These are phyloP conservation scores for Metschnikowia lachancei DNA, from an alignment of 805 yeast genomes.

Conservation along the genomic window DNA sequence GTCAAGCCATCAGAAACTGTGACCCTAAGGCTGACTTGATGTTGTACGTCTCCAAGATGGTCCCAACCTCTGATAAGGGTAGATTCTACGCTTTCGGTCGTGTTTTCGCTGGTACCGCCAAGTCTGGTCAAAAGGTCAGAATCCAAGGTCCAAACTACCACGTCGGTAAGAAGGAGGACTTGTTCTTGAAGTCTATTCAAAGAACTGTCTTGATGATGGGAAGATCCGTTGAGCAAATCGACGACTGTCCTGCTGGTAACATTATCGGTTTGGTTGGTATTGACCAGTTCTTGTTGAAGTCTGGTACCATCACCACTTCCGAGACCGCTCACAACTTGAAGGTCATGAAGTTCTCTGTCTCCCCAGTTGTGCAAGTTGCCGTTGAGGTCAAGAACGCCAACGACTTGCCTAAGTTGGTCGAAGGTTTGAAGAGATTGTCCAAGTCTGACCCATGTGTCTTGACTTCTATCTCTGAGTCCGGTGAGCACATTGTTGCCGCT, in stretches of 20 bases:
- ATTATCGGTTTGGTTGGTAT: slow-evolving; percentile 99
- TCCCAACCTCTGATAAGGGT: slow-evolving; percentile 99
- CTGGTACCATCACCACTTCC: slow-evolving; percentile 97
- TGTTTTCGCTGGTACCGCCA: slow-evolving; percentile 99
- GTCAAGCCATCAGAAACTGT: slow-evolving; percentile 94
- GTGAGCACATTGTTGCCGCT: slow-evolving; percentile 99
- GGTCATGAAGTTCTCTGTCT: slow-evolving; percentile 99
- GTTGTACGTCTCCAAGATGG: slow-evolving; percentile 99
- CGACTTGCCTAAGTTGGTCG: slow-evolving; percentile 98
- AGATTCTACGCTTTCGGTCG: slow-evolving; percentile 99
- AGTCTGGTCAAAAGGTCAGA: slow-evolving; percentile 98
- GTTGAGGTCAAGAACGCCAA: slow-evolving; percentile 99
- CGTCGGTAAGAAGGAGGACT: slow-evolving; percentile 97
- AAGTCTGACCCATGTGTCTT: slow-evolving; percentile 99
- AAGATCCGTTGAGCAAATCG: slow-evolving; percentile 95
- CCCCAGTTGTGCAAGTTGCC: slow-evolving; percentile 99
- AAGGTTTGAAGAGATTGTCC: slow-evolving; percentile 99
- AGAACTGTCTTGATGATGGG: slow-evolving; percentile 99
- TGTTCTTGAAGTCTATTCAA: slow-evolving; percentile 95
- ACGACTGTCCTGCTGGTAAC: slow-evolving; percentile 99
- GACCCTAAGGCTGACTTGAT: slow-evolving; percentile 97
- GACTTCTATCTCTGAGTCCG: slow-evolving; percentile 82
- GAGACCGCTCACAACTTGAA: slow-evolving; percentile 98
- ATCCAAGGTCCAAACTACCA: slow-evolving; percentile 99
- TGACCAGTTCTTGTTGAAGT: slow-evolving; percentile 98